A percentile compares a stretch with the other conserved stretches of the same genome.
These are phyloP conservation scores for Drechmeria coniospora DNA, from an alignment of 2,329 filamentous ascomycete genomes.

Conservation along the genomic window DNA sequence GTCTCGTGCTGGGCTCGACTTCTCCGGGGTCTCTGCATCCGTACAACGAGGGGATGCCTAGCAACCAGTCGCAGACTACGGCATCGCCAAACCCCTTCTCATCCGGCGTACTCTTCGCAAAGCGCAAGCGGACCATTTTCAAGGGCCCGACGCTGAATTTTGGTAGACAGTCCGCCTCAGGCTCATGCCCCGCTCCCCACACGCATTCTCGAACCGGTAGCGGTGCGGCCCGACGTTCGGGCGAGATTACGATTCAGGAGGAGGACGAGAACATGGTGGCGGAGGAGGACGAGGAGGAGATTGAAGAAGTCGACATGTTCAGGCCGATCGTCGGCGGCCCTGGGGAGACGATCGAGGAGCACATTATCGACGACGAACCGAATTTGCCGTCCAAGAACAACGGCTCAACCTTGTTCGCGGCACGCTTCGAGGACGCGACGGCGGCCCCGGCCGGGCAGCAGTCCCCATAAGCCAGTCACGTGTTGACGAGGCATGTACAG, in stretches of 20 bases:
- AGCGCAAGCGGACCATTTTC: constrained; percentile 66
- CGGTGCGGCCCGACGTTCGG: constrained; percentile 46
- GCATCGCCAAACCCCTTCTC: constrained; percentile 43
- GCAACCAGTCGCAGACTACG: constrained; percentile 24
- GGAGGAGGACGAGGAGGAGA: constrained; percentile 27
- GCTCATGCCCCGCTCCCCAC: constrained; percentile 17
- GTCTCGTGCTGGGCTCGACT: constrained; percentile 52
- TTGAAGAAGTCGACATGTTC: constrained; percentile 46
- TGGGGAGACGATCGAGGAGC: constrained; percentile 29
- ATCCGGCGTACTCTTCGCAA: constrained; percentile 59
- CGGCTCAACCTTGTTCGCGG: constrained; percentile 1
- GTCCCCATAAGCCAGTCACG: too few relatives aligned
- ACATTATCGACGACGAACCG: constrained; percentile 27
- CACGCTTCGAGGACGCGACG: not conserved
- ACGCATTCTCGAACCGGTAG: constrained; percentile 44
- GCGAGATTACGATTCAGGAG: constrained; percentile 59
- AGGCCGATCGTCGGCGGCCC: constrained; percentile 30
- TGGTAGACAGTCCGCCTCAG: constrained; percentile 17
- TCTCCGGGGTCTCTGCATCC: constrained; percentile 32
- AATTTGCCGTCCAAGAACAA: constrained; percentile 4
- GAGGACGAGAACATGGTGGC: constrained; percentile 39
- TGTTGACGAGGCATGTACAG: too few relatives aligned
- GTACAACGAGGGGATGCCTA: constrained; percentile 44
- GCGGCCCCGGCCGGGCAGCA: not conserved
- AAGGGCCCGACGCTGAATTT: constrained; percentile 60